Evolutionary conservation across 1,139 yeast genomes (phyloP), one percentile per base, ranked within the genome.

Genomic region (Protomyces arabidopsidicola): DNA sequence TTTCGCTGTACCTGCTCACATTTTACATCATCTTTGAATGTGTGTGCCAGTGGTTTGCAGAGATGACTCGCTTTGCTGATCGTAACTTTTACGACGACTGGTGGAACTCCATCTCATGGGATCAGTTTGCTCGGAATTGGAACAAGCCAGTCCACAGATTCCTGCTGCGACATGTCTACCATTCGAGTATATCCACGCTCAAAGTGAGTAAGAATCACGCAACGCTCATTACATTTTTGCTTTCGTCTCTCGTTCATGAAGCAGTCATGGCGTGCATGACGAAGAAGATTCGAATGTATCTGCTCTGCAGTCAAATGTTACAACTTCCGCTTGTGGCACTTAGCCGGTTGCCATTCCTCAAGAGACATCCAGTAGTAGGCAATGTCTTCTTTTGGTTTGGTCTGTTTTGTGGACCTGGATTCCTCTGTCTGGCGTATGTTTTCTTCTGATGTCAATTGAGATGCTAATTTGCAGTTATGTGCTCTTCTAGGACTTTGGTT

Each of bases 51-150:
- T 86, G 87, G 22, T 83, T 93, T 69, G 98, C 96, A 0, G 98
- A 86, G 71, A 71, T 85, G 51, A 81, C 83, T 63, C 71, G 79
- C 42, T 86, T 82, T 71, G 88, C 85, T 1, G 90, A 86, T 71
- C 79, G 90, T 48, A 85, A 84, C 65, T 86, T 86, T 73, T 86
- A 86, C 70, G 86, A 85, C 20, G 86, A 87, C 53, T 93, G 98
- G 98, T 93, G 98, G 98, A 89, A 93, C 70, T 88, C 95, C 69
- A 84, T 88, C 35, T 87, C 90, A 58, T 93, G 97, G 97, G 90
- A 88, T 65, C 93, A 90, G 73, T 93, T 88, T 76, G 88, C 97
- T 9, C 82, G 97, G 69, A 85, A 88, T 69, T 95, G 99, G 98
- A 93, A 93, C 73, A 82, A 84, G 9, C 97, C 98, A 0, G 98